phyloP scores from a whole-genome alignment of 768 basidiomycete species.

The Cystobasidiopsis lactophilus region DNA sequence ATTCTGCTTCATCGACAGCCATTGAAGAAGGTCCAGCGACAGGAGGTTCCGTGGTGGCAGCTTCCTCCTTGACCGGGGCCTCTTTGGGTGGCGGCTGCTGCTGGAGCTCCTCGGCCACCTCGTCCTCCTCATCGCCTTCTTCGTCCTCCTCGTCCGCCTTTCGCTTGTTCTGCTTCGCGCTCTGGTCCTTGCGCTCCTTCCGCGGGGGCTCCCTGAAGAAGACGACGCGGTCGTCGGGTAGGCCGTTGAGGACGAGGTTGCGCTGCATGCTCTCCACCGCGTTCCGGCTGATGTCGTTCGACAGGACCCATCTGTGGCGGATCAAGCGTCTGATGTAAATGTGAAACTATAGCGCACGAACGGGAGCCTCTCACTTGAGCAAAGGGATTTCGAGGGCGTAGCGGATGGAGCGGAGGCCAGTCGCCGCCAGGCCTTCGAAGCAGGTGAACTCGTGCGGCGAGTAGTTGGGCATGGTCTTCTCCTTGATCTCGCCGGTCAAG shows the following conservation, averaged over 20 bases:
- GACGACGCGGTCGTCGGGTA: too few relatives aligned
- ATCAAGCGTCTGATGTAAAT: background rate
- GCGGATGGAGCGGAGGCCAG: conserved; percentile 81
- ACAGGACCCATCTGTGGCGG: conserved; percentile 56
- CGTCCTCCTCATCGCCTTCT: background rate
- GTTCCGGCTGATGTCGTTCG: conserved; percentile 69
- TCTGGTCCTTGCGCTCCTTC: conserved; percentile 7
- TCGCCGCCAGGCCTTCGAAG: conserved; percentile 84
- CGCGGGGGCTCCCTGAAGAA: background rate
- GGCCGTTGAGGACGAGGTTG: conserved; percentile 62
- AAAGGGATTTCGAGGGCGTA: conserved; percentile 93
- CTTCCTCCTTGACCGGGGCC: too few relatives aligned
- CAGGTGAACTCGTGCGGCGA: conserved; percentile 43
- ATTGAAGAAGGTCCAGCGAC: too few relatives aligned
- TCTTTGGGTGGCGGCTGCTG: too few relatives aligned
- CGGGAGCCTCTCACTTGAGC: conserved; percentile 40
- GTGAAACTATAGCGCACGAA: background rate
- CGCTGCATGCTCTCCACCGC: conserved; percentile 67
- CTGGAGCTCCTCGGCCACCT: too few relatives aligned
- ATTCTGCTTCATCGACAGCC: too few relatives aligned
- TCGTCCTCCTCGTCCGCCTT: background rate
- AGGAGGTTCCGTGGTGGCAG: too few relatives aligned
- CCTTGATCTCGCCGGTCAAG: too few relatives aligned
- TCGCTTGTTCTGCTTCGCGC: background rate
- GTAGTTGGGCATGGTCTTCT: background rate